Percentiles rank a stretch among this genome's conserved stretches.
Conservation (phyloP, 2,329 filamentous ascomycete genomes). For the Ceratocystiopsis minuta region DNA sequence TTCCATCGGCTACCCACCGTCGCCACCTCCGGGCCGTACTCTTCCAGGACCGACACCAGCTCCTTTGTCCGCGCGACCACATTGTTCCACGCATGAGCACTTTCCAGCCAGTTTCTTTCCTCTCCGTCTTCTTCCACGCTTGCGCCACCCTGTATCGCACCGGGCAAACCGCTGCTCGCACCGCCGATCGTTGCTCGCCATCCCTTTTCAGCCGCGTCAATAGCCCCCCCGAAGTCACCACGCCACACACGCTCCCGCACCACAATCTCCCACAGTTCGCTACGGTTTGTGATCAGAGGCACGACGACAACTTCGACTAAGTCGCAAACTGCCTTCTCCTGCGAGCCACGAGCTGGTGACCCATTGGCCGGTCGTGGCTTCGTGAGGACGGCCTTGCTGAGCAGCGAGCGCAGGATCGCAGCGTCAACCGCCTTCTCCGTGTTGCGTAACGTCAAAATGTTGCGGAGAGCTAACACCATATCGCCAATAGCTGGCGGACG, state of each 20-base stretch:
- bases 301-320: constrained; percentile 59
- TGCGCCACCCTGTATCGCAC: too few species aligned
- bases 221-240: constrained; percentile 48
- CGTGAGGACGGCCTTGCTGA: constrained; percentile 48
- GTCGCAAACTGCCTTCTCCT: constrained; percentile 44
- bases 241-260: constrained; percentile 57
- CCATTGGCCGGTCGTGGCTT: constrained; percentile 16
- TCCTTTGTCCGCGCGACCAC: constrained; percentile 66
- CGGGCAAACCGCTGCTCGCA: constrained; percentile 2
- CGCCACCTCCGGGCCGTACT: constrained; percentile 47
- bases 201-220: constrained; percentile 74
- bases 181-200: constrained; percentile 53
- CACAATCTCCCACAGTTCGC: constrained; percentile 60
- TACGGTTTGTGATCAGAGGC: constrained; percentile 67
- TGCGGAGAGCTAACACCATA: constrained; percentile 54
- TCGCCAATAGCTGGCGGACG: constrained; percentile 58
- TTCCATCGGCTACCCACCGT: constrained; percentile 66
- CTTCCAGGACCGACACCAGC: constrained; percentile 68
- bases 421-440: constrained; percentile 66
- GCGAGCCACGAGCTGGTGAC: constrained; percentile 35
- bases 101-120: constrained; percentile 37
- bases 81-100: constrained; percentile 46
- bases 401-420: constrained; percentile 51
- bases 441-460: constrained; percentile 58
- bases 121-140: neutral